Conservation (phyloP, 208 protist species). For the Acanthamoeba sp. region DNA sequence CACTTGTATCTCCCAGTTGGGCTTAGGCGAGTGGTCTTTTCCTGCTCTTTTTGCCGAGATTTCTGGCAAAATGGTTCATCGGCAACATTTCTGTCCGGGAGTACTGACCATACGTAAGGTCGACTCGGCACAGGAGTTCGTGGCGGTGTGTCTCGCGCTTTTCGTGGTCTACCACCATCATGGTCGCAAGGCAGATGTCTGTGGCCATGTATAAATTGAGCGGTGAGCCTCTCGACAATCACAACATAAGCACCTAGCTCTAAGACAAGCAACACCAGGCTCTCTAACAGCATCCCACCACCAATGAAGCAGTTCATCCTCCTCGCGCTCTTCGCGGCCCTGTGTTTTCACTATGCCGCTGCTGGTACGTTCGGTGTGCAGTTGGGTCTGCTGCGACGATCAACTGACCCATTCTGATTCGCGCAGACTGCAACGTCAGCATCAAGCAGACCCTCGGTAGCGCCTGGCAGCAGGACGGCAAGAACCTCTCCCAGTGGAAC, state of each 20-base stretch:
- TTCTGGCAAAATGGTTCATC: too few species aligned
- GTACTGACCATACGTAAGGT: too few species aligned
- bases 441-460: background rate
- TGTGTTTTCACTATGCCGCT: background rate
- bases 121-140: too few species aligned
- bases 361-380: background rate
- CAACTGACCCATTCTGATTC: background rate
- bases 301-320: constrained; percentile 11
- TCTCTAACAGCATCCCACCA: background rate
- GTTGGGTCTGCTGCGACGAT: background rate
- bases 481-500: background rate
- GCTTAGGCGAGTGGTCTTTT: too few species aligned
- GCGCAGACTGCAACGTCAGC: background rate
- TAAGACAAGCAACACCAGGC: background rate
- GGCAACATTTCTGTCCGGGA: too few species aligned
- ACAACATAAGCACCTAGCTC: background rate
- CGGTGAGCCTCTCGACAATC: too few species aligned
- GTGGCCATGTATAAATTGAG: too few species aligned
- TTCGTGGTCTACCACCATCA: too few species aligned
- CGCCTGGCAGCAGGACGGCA: background rate
- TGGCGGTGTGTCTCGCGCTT: too few species aligned
- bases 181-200: too few species aligned
- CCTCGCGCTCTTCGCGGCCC: background rate
- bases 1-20: too few species aligned
- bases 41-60: too few species aligned